These are phyloP conservation scores for Kalmusia sp. DNA, from an alignment of 2,329 filamentous ascomycete species.

Conservation along the genomic window DNA sequence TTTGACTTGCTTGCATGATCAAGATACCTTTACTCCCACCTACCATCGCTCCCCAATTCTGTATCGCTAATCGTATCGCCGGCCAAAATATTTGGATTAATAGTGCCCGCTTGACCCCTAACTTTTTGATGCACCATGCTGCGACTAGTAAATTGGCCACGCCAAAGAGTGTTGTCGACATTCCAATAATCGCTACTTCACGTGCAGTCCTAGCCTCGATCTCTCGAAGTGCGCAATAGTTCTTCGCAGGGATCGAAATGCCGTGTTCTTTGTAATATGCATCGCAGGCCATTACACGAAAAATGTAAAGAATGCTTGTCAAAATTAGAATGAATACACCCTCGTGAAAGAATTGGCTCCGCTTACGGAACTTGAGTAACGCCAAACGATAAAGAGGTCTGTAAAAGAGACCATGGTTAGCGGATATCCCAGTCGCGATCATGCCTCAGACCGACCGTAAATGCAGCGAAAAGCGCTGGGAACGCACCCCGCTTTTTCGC, in stretches of 20 bases:
- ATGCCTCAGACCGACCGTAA: neutral
- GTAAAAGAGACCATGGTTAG: conserved; percentile 18
- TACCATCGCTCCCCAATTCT: conserved; percentile 69
- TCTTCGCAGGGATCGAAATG: conserved; percentile 51
- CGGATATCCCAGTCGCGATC: too few relatives aligned
- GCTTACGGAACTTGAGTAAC: conserved; percentile 56
- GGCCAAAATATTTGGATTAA: conserved; percentile 70
- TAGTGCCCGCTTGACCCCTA: conserved; percentile 69
- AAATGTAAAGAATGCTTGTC: conserved; percentile 63
- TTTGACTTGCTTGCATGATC: conserved; percentile 71
- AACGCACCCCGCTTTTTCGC: conserved; percentile 25
- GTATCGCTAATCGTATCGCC: conserved; percentile 67
- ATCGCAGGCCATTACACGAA: conserved; percentile 75
- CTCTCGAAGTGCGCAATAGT: conserved; percentile 66
- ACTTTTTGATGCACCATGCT: conserved; percentile 70
- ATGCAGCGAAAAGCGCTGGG: conserved; percentile 16
- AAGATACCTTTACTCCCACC: conserved; percentile 70
- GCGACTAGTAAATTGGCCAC: conserved; percentile 72
- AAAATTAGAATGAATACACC: neutral
- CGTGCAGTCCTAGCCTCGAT: conserved; percentile 70
- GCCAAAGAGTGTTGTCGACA: conserved; percentile 72
- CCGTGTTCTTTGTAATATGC: conserved; percentile 69
- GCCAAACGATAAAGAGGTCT: conserved; percentile 55
- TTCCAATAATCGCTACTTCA: conserved; percentile 69
- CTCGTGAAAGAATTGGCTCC: too few relatives aligned